Evolutionary conservation across 2,329 filamentous ascomycete genomes (phyloP), one percentile per base, ranked within the genome.

Genomic region (Pyricularia grisea): DNA sequence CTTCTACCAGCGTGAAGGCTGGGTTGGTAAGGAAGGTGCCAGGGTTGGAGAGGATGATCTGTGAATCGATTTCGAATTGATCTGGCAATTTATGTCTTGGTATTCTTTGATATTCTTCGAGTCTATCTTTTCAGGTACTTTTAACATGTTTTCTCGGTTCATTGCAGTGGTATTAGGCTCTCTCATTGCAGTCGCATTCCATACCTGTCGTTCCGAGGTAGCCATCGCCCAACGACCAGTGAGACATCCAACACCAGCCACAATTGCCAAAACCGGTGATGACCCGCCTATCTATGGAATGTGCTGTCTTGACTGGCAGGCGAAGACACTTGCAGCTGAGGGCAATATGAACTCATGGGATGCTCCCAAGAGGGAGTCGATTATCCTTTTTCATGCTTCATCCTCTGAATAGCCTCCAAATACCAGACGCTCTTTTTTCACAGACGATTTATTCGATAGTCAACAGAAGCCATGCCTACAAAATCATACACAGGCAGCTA

Each of bases 1-100:
- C 70, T 97, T 96, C 84, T 99, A 97, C 77, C 94, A 98, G 82
- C 88, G 92, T 70, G 88, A 97, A 73, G 94, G 91, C 75, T 98
- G 87, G 86, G 77, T 80, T 66, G 85, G 85, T 12, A 81, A 82
- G 12, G 84, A 83, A 71, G 78, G 77, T 28, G 83, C 85, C 10
- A 79, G 85, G 33, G 83, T 88, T 65, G 86, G 86, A 20, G 86
- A 88, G 77, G 79, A 82, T 68, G 23, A 67, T n/a, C 30, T 63
- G 27, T 63, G 28, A 60, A 63, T 63, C 1, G 30, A 27, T 4
- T 55, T 55, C 3, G 11, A 12, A 12, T 33, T 9, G 3, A 31
- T 20, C 17, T 50, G 36, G 17, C 4, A 50, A 50, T 3, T 4
- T 55, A n/a, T 6, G 42, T n/a, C 20, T 55, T n/a, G 17, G 20